Evolutionary conservation across 139 green algal genomes (phyloP).

Genomic region (Tetratostichococcus sp.): DNA sequence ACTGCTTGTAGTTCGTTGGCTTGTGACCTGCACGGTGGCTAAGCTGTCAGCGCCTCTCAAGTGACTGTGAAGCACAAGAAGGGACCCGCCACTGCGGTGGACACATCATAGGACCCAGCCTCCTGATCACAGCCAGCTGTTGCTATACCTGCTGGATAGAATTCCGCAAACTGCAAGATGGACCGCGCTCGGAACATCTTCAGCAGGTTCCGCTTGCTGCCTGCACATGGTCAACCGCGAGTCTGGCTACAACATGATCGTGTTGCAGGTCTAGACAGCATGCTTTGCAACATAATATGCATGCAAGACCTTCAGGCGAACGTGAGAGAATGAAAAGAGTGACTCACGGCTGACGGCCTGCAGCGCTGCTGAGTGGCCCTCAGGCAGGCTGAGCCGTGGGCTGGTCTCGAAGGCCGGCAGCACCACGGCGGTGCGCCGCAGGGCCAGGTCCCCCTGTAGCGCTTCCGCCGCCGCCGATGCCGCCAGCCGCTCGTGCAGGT

Average conservation of each 20-base stretch:
- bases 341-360: not conserved
- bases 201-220: constrained; percentile 16
- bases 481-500: constrained; percentile 8
- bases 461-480: not conserved
- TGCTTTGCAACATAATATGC: too few species aligned
- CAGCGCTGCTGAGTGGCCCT: not conserved
- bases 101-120: too few species aligned
- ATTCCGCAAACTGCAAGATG: constrained; percentile 27
- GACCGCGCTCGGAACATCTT: constrained; percentile 19
- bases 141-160: constrained; percentile 18
- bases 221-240: not conserved
- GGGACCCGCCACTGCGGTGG: too few species aligned
- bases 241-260: too few species aligned
- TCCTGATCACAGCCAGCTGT: not conserved
- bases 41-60: too few species aligned
- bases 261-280: too few species aligned
- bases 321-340: not conserved
- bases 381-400: not conserved
- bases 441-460: constrained; percentile 7
- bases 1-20: constrained; percentile 26
- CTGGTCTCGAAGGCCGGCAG: constrained; percentile 30
- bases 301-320: too few species aligned
- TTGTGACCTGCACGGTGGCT: constrained; percentile 4
- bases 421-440: constrained; percentile 9
- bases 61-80: too few species aligned